phyloP scores from a whole-genome alignment of 1,284 basidiomycete genomes.

The Sanghuangporus sanghuang region DNA sequence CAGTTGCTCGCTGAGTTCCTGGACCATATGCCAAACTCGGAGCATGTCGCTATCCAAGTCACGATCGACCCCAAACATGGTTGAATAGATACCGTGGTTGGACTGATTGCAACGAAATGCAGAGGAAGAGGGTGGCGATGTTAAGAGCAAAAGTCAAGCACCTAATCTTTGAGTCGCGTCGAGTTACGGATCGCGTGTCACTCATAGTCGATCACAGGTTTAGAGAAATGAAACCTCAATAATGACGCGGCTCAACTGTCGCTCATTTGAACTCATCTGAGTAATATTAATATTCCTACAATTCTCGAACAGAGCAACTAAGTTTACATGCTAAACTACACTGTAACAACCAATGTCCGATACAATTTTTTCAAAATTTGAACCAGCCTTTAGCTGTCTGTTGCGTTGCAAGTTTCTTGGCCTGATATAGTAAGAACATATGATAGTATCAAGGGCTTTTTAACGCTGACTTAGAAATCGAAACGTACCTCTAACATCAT shows the following conservation, averaged over 20 bases:
- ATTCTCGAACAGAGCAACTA: too few species aligned
- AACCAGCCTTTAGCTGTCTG: slow-evolving; percentile 63
- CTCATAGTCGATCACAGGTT: neutral
- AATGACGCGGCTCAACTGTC: too few species aligned
- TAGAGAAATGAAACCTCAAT: too few species aligned
- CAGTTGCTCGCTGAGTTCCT: slow-evolving; percentile 84
- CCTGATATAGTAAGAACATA: slow-evolving; percentile 31
- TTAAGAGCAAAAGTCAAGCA: neutral
- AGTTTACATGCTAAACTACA: too few species aligned
- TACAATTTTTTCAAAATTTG: slow-evolving; percentile 25
- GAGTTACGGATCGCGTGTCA: neutral
- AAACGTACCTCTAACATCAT: slow-evolving; percentile 55
- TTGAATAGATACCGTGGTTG: neutral
- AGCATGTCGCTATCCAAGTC: slow-evolving; percentile 69
- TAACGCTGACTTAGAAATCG: neutral
- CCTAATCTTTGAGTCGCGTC: neutral
- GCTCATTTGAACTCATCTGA: too few species aligned
- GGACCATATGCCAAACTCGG: slow-evolving; percentile 73
- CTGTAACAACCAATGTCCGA: too few species aligned
- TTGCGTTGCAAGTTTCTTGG: slow-evolving; percentile 55
- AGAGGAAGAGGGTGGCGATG: neutral
- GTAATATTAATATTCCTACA: neutral
- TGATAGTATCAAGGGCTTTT: neutral
- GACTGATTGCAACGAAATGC: neutral
- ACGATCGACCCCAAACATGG: slow-evolving; percentile 20